Conservation (phyloP, 1,284 basidiomycete genomes). For the Inonotus hispidus region DNA sequence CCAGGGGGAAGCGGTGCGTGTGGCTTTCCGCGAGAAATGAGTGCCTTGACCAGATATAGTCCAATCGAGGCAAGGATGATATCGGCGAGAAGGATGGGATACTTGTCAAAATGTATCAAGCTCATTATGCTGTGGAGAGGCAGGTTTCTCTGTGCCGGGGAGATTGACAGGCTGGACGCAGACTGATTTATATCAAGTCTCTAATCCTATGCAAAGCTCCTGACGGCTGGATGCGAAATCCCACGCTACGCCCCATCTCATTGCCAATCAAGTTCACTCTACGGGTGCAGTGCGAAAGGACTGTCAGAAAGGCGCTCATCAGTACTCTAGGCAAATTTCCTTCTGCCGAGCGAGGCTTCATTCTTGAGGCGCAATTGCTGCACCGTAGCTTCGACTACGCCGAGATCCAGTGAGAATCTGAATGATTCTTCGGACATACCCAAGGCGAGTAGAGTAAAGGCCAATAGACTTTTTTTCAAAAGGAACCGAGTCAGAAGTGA, state of each 20-base stretch:
- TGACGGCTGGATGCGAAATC: too few species aligned
- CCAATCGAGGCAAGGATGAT: background rate
- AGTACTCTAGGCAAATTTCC: background rate
- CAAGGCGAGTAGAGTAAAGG: too few species aligned
- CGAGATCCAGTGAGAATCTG: too few species aligned
- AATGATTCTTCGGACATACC: too few species aligned
- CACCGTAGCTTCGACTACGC: too few species aligned
- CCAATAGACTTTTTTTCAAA: too few species aligned
- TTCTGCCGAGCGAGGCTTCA: background rate
- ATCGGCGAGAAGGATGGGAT: background rate
- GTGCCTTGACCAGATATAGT: background rate
- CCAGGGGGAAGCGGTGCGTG: background rate
- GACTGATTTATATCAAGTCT: background rate
- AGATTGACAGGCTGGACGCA: background rate
- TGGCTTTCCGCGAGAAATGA: background rate
- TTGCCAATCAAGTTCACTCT: background rate
- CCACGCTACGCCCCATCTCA: background rate
- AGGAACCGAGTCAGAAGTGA: too few species aligned
- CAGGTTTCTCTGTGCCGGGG: background rate
- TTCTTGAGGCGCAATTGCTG: background rate
- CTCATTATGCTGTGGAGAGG: background rate
- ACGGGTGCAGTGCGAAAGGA: too few species aligned
- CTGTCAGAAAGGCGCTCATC: too few species aligned
- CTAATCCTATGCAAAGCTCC: background rate
- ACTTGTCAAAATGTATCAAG: background rate